Evolutionary conservation across 306 rosid species (phyloP).

Genomic region (Acmispon strigosus): DNA sequence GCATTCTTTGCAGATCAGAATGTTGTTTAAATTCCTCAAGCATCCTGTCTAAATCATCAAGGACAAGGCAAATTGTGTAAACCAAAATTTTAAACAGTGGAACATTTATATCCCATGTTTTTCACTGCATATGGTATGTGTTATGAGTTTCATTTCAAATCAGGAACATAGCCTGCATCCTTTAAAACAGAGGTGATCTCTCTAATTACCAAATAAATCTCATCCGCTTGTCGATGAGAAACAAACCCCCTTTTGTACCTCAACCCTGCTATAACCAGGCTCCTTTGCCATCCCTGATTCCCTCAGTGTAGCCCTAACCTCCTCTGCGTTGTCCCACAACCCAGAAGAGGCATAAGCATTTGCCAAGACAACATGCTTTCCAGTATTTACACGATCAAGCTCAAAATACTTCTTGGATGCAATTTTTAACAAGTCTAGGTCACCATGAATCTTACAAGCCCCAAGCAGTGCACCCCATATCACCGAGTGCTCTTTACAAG

Average conservation of each 20-base stretch:
- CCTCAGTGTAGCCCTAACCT: slow-evolving; percentile 52
- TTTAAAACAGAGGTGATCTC: slow-evolving; percentile 40
- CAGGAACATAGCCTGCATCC: slow-evolving; percentile 40
- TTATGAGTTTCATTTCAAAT: slow-evolving; percentile 24
- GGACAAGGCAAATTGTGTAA: neutral
- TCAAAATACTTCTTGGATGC: slow-evolving; percentile 59
- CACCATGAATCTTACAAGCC: slow-evolving; percentile 68
- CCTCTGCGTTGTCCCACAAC: slow-evolving; percentile 60
- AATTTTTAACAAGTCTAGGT: slow-evolving; percentile 47
- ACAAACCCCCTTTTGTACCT: slow-evolving; percentile 44
- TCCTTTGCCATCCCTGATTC: slow-evolving; percentile 60
- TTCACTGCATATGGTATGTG: neutral
- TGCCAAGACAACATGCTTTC: slow-evolving; percentile 57
- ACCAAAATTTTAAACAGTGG: neutral
- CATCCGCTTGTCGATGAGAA: slow-evolving; percentile 44
- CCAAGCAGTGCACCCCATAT: slow-evolving; percentile 74
- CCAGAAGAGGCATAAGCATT: slow-evolving; percentile 70
- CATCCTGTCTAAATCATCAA: neutral
- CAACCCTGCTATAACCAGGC: slow-evolving; percentile 75
- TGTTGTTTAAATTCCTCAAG: neutral
- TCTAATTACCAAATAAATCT: slow-evolving; percentile 45
- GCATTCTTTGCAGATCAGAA: slow-evolving; percentile 1
- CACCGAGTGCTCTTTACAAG: slow-evolving; percentile 46
- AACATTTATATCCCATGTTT: neutral
- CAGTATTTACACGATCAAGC: slow-evolving; percentile 46